Base-by-base conservation (phyloP, 495 filamentous ascomycete genomes). In the Neurospora sp. region DNA sequence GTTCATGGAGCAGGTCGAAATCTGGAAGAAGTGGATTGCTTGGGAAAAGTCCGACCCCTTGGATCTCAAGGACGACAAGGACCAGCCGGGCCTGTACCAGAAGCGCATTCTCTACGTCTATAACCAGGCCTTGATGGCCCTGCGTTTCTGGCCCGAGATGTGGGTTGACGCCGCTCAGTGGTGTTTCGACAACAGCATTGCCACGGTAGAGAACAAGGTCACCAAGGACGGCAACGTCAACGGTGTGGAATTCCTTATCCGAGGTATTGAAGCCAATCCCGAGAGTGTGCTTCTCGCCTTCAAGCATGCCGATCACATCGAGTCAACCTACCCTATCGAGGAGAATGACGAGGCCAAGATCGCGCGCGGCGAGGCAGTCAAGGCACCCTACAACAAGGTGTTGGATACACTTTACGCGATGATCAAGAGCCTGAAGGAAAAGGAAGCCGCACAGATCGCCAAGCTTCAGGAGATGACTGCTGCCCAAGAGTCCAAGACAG, bases 111-210 rank as follows among this genome's bases (percentile, higher is more conserved):
- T 97, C 34, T 96, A 94, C 81, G 91, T 92, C 73, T 98, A 96
- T 84, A 95, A 94, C 82, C 95, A 97, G 80, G 92, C 96, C 38
- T 84, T 96, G 43, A 98, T 98, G 94, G 91, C 94, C 10, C 83
- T 99, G 74, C 88, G 93, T 71, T 99, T 97, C 79, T 92, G 94
- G 86, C 96, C 96, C 3, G 92, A 95, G 79, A 89, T 98, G 75
- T 99, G 96, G 96, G 95, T 92, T 75, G 94, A 97, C 69, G 96
- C 94, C 3, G 92, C 94, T 15, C 92, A 97, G 73, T 99, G 94
- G 85, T 97, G 94, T 82, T 92, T 94, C 78, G 84, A 89, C 70
- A 94, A 97, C 78, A 88, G 88, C 70, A 77, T 86, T 69, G 74
- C 81, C 17, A 88, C 74, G 0, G 36, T 92, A 74, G 83, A 88